Evolutionary conservation across 2,329 filamentous ascomycete genomes (phyloP), one percentile per base, ranked within the genome.

Genomic region (Nigrograna mackinnonii): DNA sequence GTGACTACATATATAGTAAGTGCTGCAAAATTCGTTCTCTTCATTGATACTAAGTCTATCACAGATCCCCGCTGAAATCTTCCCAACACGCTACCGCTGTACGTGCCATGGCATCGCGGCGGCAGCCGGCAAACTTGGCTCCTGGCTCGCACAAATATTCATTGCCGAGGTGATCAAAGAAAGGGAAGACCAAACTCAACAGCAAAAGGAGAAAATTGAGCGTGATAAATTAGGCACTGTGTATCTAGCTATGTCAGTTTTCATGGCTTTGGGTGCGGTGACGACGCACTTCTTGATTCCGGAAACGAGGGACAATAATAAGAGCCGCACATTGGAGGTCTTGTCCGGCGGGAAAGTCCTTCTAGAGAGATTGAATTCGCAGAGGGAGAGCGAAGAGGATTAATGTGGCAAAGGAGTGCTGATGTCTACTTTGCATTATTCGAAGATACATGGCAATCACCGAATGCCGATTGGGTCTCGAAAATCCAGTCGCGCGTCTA

Each of bases 41-140:
- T 49, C 43, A 72, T 67, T 4, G 2, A 28, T 28, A 34, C 31
- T 13, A 13, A 34, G 3, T 16, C 2, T 9, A 36, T 72, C 72
- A 42, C 72, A 75, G 53, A 75, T 80, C 26, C 75, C 78, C n/a
- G 77, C 77, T 11, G 78, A 80, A 47, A 70, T 79, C 38, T 82
- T 80, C 48, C 79, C 79, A 3, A 81, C 78, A 0, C 68, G 74
- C 14, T 80, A 80, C 52, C 72, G 78, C 14, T 77, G 71, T 39
- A 77, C 75, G 1, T 77, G 73, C 45, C 76, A 81, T 53, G 79
- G 78, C 16, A 72, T 81, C 45, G 71, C 73, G 20, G 79, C 79
- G n/a, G 78, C 70, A 1, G 57, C 69, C 1, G 79, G 79, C 4
- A 81, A 81, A 54, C 58, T 81, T 1, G 78, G 78, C 14, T 76